Evolutionary conservation across 2,329 filamentous ascomycete species (phyloP), one percentile per base, ranked within the genome.

Genomic region (Fusarium coffeatum): DNA sequence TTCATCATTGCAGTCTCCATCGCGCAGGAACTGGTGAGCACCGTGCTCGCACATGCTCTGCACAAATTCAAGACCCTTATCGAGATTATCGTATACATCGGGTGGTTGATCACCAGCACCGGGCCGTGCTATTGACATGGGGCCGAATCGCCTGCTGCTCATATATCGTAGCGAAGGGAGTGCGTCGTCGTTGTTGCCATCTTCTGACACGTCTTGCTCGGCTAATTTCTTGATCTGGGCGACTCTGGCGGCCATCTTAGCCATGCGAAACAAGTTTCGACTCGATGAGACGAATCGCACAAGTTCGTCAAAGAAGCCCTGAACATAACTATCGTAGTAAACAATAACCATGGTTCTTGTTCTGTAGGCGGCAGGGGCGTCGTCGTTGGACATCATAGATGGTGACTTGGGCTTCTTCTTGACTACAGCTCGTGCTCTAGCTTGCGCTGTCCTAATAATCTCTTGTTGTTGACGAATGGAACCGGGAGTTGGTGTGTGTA

Each of bases 251-350:
- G 92, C 92, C 91, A 93, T 93, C 81, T 93, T 96, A 55, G 91
- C 93, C 80, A 95, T 97, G 50, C 94, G 90, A 78, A 98, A 90
- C 70, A 93, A 85, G 79, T 97, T 97, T 60, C 94, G 86, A 51
- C 92, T 92, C 2, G 89, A 88, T 8, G 92, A 93, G 37, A 98
- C 90, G 59, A 92, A 91, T 66, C 93, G 90, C 59, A 97, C 94
- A 51, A 97, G 82, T 58, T 91, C 86, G 74, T 97, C 94, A 70
- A 98, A 93, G 41, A 91, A 89, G 53, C 89, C 89, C 77, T 98
- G 94, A 6, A 97, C 90, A 66, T 93, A 90, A 72, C 92, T 93
- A 77, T 98, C 94, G 77, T 98, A 98, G 80, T 93, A 94, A n/a
- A 98, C 92, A 42, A 96, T 90, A 42, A 95, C 90, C 85, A 93